Evolutionary conservation across 2,329 filamentous ascomycete genomes (phyloP).

Genomic region (Calonectria hawksworthii): DNA sequence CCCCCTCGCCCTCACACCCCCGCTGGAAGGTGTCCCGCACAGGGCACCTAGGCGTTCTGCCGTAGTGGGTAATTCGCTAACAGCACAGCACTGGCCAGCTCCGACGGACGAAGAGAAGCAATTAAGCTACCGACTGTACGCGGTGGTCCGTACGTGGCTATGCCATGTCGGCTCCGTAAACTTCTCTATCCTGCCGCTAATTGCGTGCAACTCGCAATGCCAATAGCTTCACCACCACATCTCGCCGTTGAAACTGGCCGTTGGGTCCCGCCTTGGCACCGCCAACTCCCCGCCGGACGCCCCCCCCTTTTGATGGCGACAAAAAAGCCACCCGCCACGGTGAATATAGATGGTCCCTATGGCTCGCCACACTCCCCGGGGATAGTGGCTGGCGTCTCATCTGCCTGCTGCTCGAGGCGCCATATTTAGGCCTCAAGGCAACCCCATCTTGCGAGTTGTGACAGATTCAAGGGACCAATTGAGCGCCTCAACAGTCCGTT

Average conservation of each 20-base stretch:
- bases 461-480: conserved; percentile 5
- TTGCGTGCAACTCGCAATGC: neutral
- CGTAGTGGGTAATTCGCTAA: neutral
- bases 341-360: neutral
- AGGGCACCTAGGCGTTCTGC: neutral
- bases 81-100: neutral
- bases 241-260: neutral
- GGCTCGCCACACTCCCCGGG: conserved; percentile 2
- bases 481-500: neutral
- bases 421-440: conserved; percentile 10
- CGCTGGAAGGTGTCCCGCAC: neutral
- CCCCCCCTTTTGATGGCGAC: neutral
- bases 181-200: neutral
- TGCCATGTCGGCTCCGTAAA: neutral
- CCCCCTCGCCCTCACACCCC: neutral
- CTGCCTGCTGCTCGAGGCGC: conserved; percentile 7
- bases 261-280: neutral
- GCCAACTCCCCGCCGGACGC: neutral
- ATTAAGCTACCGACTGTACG: neutral
- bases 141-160: neutral
- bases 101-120: neutral
- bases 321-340: conserved; percentile 8
- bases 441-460: neutral
- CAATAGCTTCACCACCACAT: neutral
- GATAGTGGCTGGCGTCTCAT: neutral